Base-by-base conservation (phyloP, 345 rosid genomes). In the Citrus medica region DNA sequence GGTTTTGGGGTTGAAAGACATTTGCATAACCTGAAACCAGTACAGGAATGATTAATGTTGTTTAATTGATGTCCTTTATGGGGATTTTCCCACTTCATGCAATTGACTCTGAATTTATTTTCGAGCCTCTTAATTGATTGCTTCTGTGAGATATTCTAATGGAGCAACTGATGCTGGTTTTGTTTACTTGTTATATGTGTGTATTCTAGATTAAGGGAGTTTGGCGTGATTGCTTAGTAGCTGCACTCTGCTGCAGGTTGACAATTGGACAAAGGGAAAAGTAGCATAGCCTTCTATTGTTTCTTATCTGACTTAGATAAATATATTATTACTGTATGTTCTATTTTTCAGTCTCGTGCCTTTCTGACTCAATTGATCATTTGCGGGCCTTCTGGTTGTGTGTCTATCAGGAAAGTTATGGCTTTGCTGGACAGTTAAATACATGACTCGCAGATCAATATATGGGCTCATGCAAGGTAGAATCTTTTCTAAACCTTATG, bases 151-250 rank as follows among this genome's bases (percentile, higher is more conserved):
- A 46, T 7, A 38, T 27, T 60, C 70, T 74, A 55, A 32, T 55
- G 56, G 37, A 61, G 74, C 65, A 6, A 35, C 69, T 71, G 33
- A 24, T 58, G 24, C 37, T 80, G 51, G 13, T 76, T 35, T 58
- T 73, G n/a, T 64, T 68, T 68, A 64, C 69, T 30, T 60, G 42
- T 75, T 74, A 2, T 32, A 37, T 35, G 51, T 46, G 8, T 42
- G 24, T 68, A 46, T 42, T 61, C 56, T 67, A 46, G 27, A 42
- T 38, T 22, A 42, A 10, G 66, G 19, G 53, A n/a, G 66, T 33
- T 66, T 78, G 37, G 32, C 27, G 67, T 63, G 75, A 37, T 76
- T 80, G 21, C 66, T 59, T 73, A 63, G 24, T 21, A 62, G 58
- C 46, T 40, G 37, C 37, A 35, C 37, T 35, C 37, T 35, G 37